These are phyloP conservation scores for Cucumis melo DNA, from an alignment of 306 rosid genomes.

Conservation along the genomic window DNA sequence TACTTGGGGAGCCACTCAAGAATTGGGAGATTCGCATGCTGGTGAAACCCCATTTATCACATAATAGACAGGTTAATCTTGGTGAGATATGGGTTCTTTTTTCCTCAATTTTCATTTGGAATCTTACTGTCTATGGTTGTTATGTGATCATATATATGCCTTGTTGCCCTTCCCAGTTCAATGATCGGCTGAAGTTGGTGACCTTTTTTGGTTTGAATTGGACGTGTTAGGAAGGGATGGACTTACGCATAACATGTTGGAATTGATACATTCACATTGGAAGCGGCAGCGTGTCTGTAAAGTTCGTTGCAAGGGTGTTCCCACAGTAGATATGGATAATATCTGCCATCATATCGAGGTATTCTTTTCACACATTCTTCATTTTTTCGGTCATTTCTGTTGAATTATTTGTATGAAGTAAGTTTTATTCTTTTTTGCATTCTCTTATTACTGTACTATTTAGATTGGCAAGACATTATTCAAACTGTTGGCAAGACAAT, in stretches of 20 bases:
- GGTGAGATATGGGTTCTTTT: constrained; percentile 29
- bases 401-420: background rate
- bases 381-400: background rate
- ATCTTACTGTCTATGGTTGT: background rate
- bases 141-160: background rate
- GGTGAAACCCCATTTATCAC: constrained; percentile 34
- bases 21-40: constrained; percentile 70
- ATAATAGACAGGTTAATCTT: constrained; percentile 87
- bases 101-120: background rate
- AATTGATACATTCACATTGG: constrained; percentile 92
- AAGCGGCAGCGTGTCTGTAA: constrained; percentile 62
- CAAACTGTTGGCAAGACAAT: background rate
- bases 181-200: constrained; percentile 9
- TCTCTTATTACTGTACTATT: background rate
- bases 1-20: constrained; percentile 75
- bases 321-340: constrained; percentile 86
- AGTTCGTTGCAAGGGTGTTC: constrained; percentile 88
- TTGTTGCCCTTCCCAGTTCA: background rate
- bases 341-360: constrained; percentile 83
- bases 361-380: background rate
- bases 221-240: constrained; percentile 79
- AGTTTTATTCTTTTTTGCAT: no score
- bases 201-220: constrained; percentile 14
- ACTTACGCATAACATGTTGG: constrained; percentile 92
- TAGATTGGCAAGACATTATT: background rate